A percentile compares a stretch with the other conserved stretches of the same genome.
Conservation (phyloP, 768 basidiomycete species). For the Suillus paluster region DNA sequence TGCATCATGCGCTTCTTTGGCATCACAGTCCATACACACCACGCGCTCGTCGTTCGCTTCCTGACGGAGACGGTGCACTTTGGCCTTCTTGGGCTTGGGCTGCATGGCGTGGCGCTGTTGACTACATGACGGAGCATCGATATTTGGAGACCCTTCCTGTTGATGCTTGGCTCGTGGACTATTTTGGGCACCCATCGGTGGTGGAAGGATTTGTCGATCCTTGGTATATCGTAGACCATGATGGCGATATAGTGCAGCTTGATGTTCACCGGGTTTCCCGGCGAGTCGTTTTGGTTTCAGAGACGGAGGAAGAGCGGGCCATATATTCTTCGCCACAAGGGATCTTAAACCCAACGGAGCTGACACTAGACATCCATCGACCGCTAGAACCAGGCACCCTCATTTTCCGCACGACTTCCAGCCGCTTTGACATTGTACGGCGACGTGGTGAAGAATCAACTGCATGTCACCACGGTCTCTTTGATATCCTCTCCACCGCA, state of each 20-base stretch:
- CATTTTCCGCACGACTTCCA: conserved; percentile 27
- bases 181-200: conserved; percentile 10
- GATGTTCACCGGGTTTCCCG: conserved; percentile 14
- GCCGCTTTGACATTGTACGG: conserved; percentile 14
- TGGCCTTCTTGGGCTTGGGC: conserved; percentile 33
- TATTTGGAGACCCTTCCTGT: background rate
- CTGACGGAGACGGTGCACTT: background rate
- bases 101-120: conserved; percentile 25
- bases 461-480: conserved; percentile 14
- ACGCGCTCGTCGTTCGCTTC: conserved; percentile 16
- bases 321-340: conserved; percentile 12
- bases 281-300: conserved; percentile 1
- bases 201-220: conserved; percentile 19
- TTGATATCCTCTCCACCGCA: conserved; percentile 16
- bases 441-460: background rate
- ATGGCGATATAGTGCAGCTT: conserved; percentile 14
- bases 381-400: conserved; percentile 21
- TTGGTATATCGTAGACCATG: conserved; percentile 22
- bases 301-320: background rate
- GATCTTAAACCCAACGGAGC: background rate
- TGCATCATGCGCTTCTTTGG: conserved; percentile 25
- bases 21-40: conserved; percentile 20
- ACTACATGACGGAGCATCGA: conserved; percentile 5
- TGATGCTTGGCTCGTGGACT: background rate
- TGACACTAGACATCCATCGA: background rate